phyloP scores from a whole-genome alignment of 768 basidiomycete genomes.

The Phlebiopsis flavidoalba region DNA sequence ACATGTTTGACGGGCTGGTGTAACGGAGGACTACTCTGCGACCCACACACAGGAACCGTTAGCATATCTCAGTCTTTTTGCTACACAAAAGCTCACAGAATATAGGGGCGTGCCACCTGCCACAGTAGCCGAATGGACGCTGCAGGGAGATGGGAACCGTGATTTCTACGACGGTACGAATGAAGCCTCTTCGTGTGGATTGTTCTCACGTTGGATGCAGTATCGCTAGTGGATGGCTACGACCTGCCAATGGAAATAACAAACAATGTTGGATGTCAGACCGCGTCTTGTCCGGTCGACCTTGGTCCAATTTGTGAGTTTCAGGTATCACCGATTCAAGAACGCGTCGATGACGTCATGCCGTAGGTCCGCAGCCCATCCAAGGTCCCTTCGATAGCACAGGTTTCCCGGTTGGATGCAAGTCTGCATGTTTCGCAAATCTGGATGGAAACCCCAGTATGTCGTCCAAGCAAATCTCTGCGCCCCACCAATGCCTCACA shows the following conservation, averaged over 20 bases:
- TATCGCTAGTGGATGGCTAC: constrained; percentile 29
- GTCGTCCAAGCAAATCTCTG: not conserved
- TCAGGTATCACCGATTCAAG: not conserved
- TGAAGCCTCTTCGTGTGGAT: constrained; percentile 24
- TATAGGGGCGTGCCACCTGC: constrained; percentile 17
- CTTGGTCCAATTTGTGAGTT: constrained; percentile 33
- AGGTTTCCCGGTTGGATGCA: constrained; percentile 38
- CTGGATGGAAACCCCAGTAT: constrained; percentile 29
- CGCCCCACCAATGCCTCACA: no score
- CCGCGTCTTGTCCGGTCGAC: constrained; percentile 31
- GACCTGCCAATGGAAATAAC: constrained; percentile 30
- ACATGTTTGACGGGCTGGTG: constrained; percentile 35
- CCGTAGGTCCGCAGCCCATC: constrained; percentile 27
- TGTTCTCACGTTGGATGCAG: constrained; percentile 22
- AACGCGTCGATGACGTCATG: not conserved
- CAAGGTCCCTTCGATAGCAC: constrained; percentile 31
- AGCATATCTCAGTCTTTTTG: not conserved
- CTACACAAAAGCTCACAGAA: not conserved
- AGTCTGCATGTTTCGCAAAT: constrained; percentile 37
- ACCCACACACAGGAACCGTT: constrained; percentile 29
- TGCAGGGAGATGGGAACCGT: not conserved
- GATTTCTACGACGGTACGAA: constrained; percentile 32
- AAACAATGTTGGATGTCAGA: constrained; percentile 27
- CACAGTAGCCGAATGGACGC: not conserved
- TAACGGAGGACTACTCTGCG: constrained; percentile 34